Base-by-base conservation (phyloP, 139 green algal species). In the Bryopsis sp. region DNA sequence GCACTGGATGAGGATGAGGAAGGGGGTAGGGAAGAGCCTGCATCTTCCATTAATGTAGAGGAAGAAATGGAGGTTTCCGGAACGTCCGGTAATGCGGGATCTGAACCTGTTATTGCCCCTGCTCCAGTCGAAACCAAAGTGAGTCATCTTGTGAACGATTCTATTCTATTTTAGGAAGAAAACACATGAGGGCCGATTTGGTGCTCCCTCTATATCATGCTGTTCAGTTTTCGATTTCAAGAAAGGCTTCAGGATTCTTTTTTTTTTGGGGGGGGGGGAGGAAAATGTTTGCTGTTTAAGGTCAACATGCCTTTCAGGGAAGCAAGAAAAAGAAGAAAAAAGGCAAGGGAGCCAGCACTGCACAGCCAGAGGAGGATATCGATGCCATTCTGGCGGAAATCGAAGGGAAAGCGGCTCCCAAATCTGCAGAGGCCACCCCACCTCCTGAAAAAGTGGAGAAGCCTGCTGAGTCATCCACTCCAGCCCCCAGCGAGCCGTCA, bases 321-420 rank as follows among this genome's bases (percentile, higher is more conserved):
- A 85, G 60, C 66, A 81, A 57, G 68, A 73, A 22, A 80, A 74
- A 85, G 35, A 81, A 84, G 62, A 81, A 83, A 58, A 82, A 82
- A 67, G 72, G 67, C 32, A 73, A 70, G 54, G 67, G 60, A 3
- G 73, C 48, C 37, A 72, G 29, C 29, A 64, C 62, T 58, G 73
- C 31, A 63, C 71, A 54, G 46, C 76, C 61, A 43, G 78, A 82
- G 19, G 80, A 90, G 34, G 84, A 90, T 68, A 47, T 90, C 29
- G 84, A 90, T 67, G 79, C 78, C 19, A 48, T 89, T 0, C 73
- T 90, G 35, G 84, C 84, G n/a, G 75, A 88, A 71, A 77, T 88
- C 39, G 84, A 73, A 0, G 47, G 47, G 24, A 72, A 62, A 24
- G 28, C 31, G 15, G 22, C 43, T 5, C 54, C 65, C 26, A 68